Percentiles rank a stretch among this genome's conserved stretches.
These are phyloP conservation scores for Capsicum baccatum DNA, from an alignment of 257 asterid genomes.

Conservation along the genomic window DNA sequence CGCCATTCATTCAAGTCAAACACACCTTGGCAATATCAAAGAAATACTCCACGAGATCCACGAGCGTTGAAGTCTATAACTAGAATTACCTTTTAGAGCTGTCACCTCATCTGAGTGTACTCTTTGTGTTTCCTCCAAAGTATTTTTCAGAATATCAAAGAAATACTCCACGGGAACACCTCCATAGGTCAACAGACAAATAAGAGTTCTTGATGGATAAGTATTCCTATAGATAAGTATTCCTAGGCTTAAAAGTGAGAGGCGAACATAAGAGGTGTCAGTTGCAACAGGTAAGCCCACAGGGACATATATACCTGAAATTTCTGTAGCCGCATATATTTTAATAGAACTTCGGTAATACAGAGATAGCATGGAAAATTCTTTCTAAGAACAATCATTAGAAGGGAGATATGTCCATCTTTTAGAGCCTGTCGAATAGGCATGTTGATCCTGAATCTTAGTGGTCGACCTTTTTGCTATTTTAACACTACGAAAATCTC, in stretches of 20 bases:
- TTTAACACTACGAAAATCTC: neutral
- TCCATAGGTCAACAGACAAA: conserved; percentile 76
- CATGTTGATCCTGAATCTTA: neutral
- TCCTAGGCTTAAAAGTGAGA: conserved; percentile 69
- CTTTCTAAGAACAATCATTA: neutral
- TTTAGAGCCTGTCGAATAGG: neutral
- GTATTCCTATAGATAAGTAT: neutral
- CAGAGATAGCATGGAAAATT: conserved; percentile 3
- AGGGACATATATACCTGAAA: neutral
- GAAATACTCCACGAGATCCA: too few species aligned
- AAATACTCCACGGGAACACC: conserved; percentile 70
- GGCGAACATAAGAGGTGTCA: conserved; percentile 33
- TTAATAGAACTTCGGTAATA: neutral
- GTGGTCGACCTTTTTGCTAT: neutral
- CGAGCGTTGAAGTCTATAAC: too few species aligned
- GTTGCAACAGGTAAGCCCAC: neutral
- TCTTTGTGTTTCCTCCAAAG: conserved; percentile 57
- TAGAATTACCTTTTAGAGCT: conserved; percentile 65
- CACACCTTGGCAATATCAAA: too few species aligned
- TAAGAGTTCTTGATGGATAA: conserved; percentile 63
- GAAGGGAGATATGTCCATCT: neutral
- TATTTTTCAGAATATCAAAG: conserved; percentile 49
- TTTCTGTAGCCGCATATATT: neutral
- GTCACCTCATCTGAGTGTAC: conserved; percentile 53
- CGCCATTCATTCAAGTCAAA: too few species aligned